These are phyloP conservation scores for Saccharata proteae DNA, from an alignment of 2,329 filamentous ascomycete genomes.

Conservation along the genomic window DNA sequence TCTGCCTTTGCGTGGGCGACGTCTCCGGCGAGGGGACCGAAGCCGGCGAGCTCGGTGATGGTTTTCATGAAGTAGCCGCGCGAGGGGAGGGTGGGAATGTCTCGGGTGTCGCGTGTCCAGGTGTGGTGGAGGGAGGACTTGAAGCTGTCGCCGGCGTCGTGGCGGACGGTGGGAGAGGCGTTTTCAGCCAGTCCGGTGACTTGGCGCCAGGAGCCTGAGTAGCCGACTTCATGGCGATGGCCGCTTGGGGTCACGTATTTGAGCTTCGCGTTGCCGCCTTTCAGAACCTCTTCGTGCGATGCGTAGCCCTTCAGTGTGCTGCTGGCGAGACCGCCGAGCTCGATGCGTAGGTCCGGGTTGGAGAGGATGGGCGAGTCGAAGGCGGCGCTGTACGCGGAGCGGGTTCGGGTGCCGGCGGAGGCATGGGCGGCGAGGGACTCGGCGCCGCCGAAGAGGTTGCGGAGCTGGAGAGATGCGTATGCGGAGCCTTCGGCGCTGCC, in stretches of 20 bases:
- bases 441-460: constrained; percentile 89
- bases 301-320: constrained; percentile 86
- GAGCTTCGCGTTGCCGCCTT: constrained; percentile 64
- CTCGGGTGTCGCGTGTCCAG: constrained; percentile 67
- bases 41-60: constrained; percentile 72
- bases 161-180: constrained; percentile 70
- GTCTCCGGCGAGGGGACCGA: constrained; percentile 72
- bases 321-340: constrained; percentile 70
- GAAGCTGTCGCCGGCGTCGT: constrained; percentile 79
- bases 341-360: constrained; percentile 69
- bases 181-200: constrained; percentile 63
- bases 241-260: constrained; percentile 56
- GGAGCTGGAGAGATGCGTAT: constrained; percentile 73
- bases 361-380: constrained; percentile 74
- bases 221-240: constrained; percentile 65
- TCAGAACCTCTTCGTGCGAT: constrained; percentile 80
- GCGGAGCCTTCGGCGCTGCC: constrained; percentile 91
- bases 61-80: constrained; percentile 71
- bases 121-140: constrained; percentile 79
- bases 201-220: constrained; percentile 77
- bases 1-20: constrained; percentile 94
- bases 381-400: constrained; percentile 79
- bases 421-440: constrained; percentile 82
- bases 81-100: constrained; percentile 74
- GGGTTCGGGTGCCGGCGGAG: constrained; percentile 76